Conservation (phyloP, 805 yeast genomes). For the Kodamaea kakaduensis region DNA sequence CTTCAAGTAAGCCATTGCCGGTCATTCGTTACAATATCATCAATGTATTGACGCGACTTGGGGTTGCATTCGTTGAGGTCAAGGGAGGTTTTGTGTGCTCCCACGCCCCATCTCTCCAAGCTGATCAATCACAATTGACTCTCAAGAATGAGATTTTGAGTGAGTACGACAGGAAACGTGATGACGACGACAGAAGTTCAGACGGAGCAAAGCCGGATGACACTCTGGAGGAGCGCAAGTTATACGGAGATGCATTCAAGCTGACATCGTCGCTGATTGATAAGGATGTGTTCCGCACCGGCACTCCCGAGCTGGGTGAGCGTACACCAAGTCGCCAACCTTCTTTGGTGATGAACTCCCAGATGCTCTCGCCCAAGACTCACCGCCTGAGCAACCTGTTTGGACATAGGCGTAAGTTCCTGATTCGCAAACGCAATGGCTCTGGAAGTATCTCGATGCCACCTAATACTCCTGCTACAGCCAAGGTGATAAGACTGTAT, state of each 20-base stretch:
- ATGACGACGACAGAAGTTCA: conserved; percentile 9
- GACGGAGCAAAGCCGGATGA: too few species aligned
- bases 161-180: conserved; percentile 6
- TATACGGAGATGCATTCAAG: conserved; percentile 40
- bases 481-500: conserved; percentile 22
- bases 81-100: conserved; percentile 91
- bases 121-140: conserved; percentile 8
- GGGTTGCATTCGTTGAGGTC: conserved; percentile 81
- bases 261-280: conserved; percentile 29
- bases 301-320: conserved; percentile 25
- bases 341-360: conserved; percentile 31
- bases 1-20: conserved; percentile 88
- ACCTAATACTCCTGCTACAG: conserved; percentile 56
- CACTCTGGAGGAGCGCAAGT: conserved; percentile 28
- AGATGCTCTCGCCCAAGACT: conserved; percentile 28
- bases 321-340: conserved; percentile 36
- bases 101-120: conserved; percentile 51
- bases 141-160: conserved; percentile 9
- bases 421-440: conserved; percentile 51
- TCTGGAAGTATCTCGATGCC: conserved; percentile 36
- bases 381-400: conserved; percentile 39
- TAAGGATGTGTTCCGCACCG: conserved; percentile 11
- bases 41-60: conserved; percentile 66
- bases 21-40: conserved; percentile 83
- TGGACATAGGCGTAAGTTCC: conserved; percentile 58